A percentile compares a stretch with the other conserved stretches of the same genome.
These are phyloP conservation scores for Dendrothele bispora DNA, from an alignment of 768 basidiomycete species.

Conservation along the genomic window DNA sequence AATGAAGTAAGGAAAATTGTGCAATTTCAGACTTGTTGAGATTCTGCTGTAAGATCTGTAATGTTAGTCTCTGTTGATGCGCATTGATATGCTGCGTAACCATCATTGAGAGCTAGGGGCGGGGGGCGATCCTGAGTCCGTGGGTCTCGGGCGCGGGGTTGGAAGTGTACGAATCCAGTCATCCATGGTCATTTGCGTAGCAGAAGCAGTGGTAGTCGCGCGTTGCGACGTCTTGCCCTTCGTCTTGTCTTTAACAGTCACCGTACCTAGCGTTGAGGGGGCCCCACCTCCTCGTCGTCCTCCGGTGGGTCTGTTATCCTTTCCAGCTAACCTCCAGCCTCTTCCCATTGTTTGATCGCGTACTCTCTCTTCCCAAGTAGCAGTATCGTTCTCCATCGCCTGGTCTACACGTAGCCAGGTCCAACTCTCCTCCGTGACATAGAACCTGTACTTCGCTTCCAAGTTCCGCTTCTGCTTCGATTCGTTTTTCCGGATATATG, in stretches of 20 bases:
- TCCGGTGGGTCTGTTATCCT: too few species aligned
- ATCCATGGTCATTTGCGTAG: too few species aligned
- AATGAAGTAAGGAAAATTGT: slow-evolving; percentile 9
- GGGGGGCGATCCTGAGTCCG: too few species aligned
- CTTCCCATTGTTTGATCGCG: neutral
- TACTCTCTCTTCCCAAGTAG: neutral
- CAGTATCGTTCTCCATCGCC: neutral
- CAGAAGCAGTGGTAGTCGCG: too few species aligned
- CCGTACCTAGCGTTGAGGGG: neutral
- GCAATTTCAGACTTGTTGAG: slow-evolving; percentile 22
- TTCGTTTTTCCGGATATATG: slow-evolving; percentile 10
- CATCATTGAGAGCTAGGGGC: too few species aligned
- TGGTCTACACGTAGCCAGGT: neutral
- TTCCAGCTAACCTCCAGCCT: neutral
- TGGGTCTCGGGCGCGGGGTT: too few species aligned
- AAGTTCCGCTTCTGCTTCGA: slow-evolving; percentile 8
- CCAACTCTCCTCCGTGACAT: neutral
- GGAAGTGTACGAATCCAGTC: too few species aligned
- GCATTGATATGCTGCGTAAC: too few species aligned
- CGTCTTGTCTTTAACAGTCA: too few species aligned
- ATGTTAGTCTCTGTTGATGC: too few species aligned
- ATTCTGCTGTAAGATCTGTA: slow-evolving; percentile 29
- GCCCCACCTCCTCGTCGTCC: neutral
- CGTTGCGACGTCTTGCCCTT: too few species aligned
- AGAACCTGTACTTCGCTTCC: slow-evolving; percentile 18